These are phyloP conservation scores for Aspergillus avenaceus DNA, from an alignment of 495 filamentous ascomycete genomes.

Conservation along the genomic window DNA sequence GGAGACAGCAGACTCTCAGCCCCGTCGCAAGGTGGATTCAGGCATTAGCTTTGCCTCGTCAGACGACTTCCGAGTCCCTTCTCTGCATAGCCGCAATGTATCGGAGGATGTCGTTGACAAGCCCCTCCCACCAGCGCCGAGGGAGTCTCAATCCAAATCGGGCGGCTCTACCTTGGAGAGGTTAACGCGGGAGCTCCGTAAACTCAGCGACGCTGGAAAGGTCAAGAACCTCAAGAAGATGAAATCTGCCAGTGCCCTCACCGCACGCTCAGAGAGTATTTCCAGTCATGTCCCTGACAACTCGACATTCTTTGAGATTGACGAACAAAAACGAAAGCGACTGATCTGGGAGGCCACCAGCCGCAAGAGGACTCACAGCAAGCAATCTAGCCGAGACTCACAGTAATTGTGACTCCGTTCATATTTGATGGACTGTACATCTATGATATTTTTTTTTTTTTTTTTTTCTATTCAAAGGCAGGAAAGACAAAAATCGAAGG, in stretches of 20 bases:
- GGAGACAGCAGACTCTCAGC: constrained; percentile 22
- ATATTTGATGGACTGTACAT: constrained; percentile 2
- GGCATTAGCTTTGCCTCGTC: constrained; percentile 56
- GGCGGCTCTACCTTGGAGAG: constrained; percentile 53
- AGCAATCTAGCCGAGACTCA: constrained; percentile 18
- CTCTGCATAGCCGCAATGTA: constrained; percentile 29
- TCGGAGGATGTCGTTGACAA: constrained; percentile 36
- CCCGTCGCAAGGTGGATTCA: constrained; percentile 55
- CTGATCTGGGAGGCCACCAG: constrained; percentile 44
- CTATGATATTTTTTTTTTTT: background rate
- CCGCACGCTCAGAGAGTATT: constrained; percentile 21
- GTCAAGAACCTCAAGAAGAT: constrained; percentile 43
- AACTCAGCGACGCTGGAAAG: constrained; percentile 33
- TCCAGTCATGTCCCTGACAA: constrained; percentile 20
- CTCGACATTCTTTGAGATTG: constrained; percentile 42
- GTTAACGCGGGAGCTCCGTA: constrained; percentile 54
- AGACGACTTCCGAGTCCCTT: constrained; percentile 23
- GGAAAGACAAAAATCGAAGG: constrained; percentile 12
- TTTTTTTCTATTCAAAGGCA: constrained; percentile 10
- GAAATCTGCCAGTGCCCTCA: constrained; percentile 42
- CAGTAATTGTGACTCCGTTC: constrained; percentile 9
- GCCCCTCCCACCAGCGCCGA: constrained; percentile 41
- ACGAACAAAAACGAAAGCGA: constrained; percentile 45
- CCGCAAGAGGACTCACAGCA: constrained; percentile 36
- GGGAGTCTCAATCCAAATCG: constrained; percentile 21